These are phyloP conservation scores for Boletus reticulatus DNA, from an alignment of 768 basidiomycete genomes.

Conservation along the genomic window DNA sequence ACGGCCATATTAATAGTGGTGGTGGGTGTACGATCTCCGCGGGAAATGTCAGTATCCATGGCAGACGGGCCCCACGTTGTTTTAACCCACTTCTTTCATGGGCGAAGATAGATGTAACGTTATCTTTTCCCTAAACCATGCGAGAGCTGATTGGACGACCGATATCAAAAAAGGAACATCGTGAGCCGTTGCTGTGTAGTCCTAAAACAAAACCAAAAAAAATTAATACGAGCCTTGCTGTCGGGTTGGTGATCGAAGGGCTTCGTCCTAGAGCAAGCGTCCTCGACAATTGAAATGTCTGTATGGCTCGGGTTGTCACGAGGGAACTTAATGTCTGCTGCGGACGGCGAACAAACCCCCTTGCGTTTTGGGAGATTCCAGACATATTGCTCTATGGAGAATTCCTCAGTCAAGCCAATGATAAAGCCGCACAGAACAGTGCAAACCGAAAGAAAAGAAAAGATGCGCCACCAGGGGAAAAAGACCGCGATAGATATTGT, in stretches of 20 bases:
- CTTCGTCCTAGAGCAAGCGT: neutral
- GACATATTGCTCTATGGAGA: neutral
- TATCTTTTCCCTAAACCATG: slow-evolving; percentile 19
- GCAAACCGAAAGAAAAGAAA: slow-evolving; percentile 3
- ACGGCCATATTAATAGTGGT: slow-evolving; percentile 5
- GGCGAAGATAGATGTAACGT: slow-evolving; percentile 23
- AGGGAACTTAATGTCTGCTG: slow-evolving; percentile 1
- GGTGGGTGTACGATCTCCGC: slow-evolving; percentile 23
- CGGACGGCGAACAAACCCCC: slow-evolving; percentile 3
- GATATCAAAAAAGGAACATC: slow-evolving; percentile 7
- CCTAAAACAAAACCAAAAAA: neutral
- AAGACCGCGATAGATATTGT: slow-evolving; percentile 1
- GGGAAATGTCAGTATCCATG: slow-evolving; percentile 31
- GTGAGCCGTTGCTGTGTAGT: slow-evolving; percentile 4
- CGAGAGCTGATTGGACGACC: slow-evolving; percentile 4
- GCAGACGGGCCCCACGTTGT: slow-evolving; percentile 23
- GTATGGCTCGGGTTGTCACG: neutral
- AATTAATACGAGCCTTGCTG: slow-evolving; percentile 4
- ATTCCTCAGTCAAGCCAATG: slow-evolving; percentile 5
- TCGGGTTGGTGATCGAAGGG: slow-evolving; percentile 6
- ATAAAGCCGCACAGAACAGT: slow-evolving; percentile 8
- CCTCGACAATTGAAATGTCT: slow-evolving; percentile 10
- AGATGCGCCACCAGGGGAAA: slow-evolving; percentile 7
- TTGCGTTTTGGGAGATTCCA: neutral
- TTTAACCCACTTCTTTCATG: slow-evolving; percentile 14